A percentile compares a stretch with the other conserved stretches of the same genome.
phyloP scores from a whole-genome alignment of 1,139 yeast species.

The Taphrina wiesneri region DNA sequence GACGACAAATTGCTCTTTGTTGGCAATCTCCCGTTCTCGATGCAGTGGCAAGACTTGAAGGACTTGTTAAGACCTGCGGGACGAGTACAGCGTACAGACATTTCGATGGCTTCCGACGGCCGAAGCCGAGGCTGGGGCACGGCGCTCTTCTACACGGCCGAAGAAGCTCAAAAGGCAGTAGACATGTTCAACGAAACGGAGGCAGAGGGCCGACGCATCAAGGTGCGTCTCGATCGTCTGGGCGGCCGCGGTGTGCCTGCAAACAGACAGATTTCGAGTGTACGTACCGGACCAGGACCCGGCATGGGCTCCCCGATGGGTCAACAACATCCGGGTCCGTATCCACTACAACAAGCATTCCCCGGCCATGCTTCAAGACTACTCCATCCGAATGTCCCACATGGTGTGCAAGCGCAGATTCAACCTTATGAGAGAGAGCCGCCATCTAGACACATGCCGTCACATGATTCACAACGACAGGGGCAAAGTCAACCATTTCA shows the following conservation, averaged over 20 bases:
- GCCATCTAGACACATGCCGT: not conserved
- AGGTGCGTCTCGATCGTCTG: constrained; percentile 58
- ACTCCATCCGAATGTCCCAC: not conserved
- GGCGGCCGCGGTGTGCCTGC: constrained; percentile 17
- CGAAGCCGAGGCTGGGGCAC: constrained; percentile 65
- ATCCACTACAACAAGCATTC: not conserved
- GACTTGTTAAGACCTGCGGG: constrained; percentile 49
- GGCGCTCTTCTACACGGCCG: constrained; percentile 55
- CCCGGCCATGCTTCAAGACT: not conserved
- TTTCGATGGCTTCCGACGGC: constrained; percentile 51
- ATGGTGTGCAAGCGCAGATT: not conserved
- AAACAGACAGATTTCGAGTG: not conserved
- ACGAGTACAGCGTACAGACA: constrained; percentile 56
- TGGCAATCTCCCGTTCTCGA: constrained; percentile 48
- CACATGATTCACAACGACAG: not conserved
- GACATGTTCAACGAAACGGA: constrained; percentile 53
- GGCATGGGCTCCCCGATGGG: not conserved
- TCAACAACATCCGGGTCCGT: constrained; percentile 1
- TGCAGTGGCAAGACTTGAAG: constrained; percentile 60
- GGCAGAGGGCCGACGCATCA: constrained; percentile 61
- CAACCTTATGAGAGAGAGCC: not conserved
- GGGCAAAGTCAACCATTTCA: not conserved
- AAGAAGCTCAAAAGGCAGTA: constrained; percentile 57
- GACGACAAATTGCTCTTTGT: constrained; percentile 21
- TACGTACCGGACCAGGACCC: not conserved